phyloP scores from a whole-genome alignment of 768 basidiomycete genomes.

The Phaeotremella fagi region DNA sequence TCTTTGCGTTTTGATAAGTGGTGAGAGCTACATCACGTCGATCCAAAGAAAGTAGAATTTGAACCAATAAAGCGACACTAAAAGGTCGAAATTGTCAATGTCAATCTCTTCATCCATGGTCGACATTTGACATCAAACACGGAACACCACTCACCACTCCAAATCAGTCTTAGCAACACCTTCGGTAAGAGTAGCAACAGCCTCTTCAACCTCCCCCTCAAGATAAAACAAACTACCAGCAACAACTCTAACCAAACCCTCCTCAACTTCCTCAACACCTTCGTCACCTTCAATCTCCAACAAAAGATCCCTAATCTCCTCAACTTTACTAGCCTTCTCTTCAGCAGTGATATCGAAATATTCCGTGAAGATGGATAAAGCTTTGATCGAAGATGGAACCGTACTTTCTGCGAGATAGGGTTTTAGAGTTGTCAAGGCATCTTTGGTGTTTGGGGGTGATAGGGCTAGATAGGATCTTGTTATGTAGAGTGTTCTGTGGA shows the following conservation, averaged over 20 bases:
- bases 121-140: not conserved
- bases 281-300: constrained; percentile 77
- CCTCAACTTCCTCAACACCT: constrained; percentile 64
- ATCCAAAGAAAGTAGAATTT: constrained; percentile 85
- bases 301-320: constrained; percentile 76
- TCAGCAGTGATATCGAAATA: constrained; percentile 55
- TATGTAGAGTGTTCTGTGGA: constrained; percentile 43
- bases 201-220: constrained; percentile 85
- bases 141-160: constrained; percentile 67
- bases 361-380: constrained; percentile 67
- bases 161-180: constrained; percentile 67
- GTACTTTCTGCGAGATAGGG: constrained; percentile 19
- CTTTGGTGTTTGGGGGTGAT: constrained; percentile 17
- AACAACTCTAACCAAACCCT: constrained; percentile 67
- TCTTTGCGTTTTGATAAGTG: constrained; percentile 75
- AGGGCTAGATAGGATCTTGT: constrained; percentile 46
- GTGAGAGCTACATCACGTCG: constrained; percentile 81
- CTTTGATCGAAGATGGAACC: constrained; percentile 42
- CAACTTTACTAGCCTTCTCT: constrained; percentile 56
- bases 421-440: constrained; percentile 19
- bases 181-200: constrained; percentile 75
- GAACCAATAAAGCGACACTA: constrained; percentile 75
- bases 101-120: not conserved
- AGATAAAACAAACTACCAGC: constrained; percentile 81
- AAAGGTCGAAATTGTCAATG: constrained; percentile 4